phyloP scores from a whole-genome alignment of 2,329 filamentous ascomycete species.

The Fusarium pseudograminearum region DNA sequence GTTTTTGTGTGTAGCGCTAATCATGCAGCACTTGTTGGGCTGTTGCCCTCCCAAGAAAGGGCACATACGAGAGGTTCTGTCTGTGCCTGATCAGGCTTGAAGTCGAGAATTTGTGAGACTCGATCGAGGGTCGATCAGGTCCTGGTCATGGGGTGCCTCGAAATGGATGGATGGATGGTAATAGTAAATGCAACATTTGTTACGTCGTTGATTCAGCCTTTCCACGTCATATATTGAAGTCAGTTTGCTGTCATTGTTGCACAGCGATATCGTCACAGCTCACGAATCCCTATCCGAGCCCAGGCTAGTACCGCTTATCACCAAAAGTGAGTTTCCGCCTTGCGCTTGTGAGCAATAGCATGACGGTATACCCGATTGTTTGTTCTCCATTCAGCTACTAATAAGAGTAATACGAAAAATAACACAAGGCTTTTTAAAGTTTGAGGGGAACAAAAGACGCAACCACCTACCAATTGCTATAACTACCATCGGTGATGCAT shows the following conservation, averaged over 20 bases:
- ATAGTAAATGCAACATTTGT: not conserved
- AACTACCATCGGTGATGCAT: not conserved
- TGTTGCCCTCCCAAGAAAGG: slow-evolving; percentile 14
- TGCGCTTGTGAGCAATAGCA: not conserved
- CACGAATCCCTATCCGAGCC: not conserved
- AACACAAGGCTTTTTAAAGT: not conserved
- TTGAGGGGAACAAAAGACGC: not conserved
- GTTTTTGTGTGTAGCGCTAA: slow-evolving; percentile 25
- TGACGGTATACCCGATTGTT: not conserved
- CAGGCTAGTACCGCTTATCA: not conserved
- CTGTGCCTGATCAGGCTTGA: slow-evolving; percentile 2
- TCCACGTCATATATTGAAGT: slow-evolving; percentile 1
- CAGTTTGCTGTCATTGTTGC: not conserved
- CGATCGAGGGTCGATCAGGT: not conserved
- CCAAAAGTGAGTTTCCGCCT: not conserved
- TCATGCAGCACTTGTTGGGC: slow-evolving; percentile 22
- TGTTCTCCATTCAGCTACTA: not conserved
- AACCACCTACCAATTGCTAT: not conserved
- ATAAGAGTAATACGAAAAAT: not conserved
- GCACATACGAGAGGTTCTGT: not conserved
- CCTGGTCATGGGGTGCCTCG: not conserved
- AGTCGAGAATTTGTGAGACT: not conserved
- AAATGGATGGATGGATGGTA: not conserved
- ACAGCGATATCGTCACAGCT: not conserved
- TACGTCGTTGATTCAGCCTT: slow-evolving; percentile 1